Percentiles rank a stretch among this genome's conserved stretches.
Evolutionary conservation across 345 rosid genomes (phyloP).

Genomic region (Noccaea caerulescens): DNA sequence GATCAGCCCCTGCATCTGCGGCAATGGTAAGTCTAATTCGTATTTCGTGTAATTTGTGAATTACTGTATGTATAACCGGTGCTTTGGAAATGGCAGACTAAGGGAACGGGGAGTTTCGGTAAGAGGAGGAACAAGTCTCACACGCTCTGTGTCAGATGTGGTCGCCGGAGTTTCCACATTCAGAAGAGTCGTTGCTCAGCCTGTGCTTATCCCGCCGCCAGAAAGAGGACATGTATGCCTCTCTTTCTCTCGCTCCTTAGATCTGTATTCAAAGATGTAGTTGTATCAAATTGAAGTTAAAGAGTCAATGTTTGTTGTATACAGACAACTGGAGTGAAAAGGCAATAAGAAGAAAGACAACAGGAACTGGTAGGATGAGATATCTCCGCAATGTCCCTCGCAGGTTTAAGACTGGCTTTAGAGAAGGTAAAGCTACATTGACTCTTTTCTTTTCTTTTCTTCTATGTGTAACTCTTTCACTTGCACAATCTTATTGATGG

Average conservation of each 20-base stretch:
- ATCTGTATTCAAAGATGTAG: background rate
- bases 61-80: background rate
- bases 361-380: constrained; percentile 88
- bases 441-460: background rate
- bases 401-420: constrained; percentile 80
- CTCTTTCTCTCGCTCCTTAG: background rate
- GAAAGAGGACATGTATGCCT: constrained; percentile 73
- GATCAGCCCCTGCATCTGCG: constrained; percentile 30
- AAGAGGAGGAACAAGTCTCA: constrained; percentile 97
- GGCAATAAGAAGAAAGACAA: constrained; percentile 65
- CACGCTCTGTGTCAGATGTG: constrained; percentile 91
- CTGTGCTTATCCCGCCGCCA: constrained; percentile 88
- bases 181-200: constrained; percentile 92
- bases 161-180: constrained; percentile 93
- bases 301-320: background rate
- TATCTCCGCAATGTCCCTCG: constrained; percentile 79
- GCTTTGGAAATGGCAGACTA: constrained; percentile 58
- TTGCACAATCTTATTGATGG: constrained; percentile 4
- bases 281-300: background rate
- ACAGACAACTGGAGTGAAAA: constrained; percentile 90
- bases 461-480: too few relatives aligned
- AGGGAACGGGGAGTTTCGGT: constrained; percentile 94
- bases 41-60: background rate
- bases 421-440: constrained; percentile 42
- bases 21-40: constrained; percentile 36